Evolutionary conservation across 176 grass and related monocot genomes (phyloP).

Genomic region (Leersia perrieri): DNA sequence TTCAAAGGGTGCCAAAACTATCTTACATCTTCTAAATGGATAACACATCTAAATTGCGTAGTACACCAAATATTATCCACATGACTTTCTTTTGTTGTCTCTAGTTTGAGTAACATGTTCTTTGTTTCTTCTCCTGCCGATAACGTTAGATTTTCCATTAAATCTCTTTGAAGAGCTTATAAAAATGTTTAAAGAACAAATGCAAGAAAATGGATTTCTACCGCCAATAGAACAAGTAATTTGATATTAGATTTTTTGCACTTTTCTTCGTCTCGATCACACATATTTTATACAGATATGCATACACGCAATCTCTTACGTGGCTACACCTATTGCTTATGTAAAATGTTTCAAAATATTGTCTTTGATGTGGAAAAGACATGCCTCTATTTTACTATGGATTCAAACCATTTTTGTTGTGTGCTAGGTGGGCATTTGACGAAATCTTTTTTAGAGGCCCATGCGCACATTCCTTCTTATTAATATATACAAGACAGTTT

Average conservation of each 20-base stretch:
- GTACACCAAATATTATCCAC: neutral
- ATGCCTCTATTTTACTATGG: neutral
- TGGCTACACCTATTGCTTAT: neutral
- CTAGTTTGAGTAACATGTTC: neutral
- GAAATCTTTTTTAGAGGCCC: too few relatives aligned
- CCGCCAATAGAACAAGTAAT: neutral
- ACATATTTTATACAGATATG: neutral
- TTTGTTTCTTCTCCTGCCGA: neutral
- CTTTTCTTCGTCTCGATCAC: neutral
- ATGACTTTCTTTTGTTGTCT: neutral
- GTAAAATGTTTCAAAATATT: neutral
- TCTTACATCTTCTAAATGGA: neutral
- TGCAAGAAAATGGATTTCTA: neutral
- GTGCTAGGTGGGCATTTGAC: neutral
- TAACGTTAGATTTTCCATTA: neutral
- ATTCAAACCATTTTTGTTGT: neutral
- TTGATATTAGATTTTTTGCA: neutral
- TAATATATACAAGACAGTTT: too few relatives aligned
- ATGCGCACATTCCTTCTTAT: too few relatives aligned
- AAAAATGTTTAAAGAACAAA: neutral
- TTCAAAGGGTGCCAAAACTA: too few relatives aligned
- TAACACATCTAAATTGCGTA: neutral
- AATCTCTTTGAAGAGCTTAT: neutral
- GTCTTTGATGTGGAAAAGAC: neutral
- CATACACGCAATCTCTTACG: neutral